These are phyloP conservation scores for Rhodotorula graminis DNA, from an alignment of 768 basidiomycete genomes.

Conservation along the genomic window DNA sequence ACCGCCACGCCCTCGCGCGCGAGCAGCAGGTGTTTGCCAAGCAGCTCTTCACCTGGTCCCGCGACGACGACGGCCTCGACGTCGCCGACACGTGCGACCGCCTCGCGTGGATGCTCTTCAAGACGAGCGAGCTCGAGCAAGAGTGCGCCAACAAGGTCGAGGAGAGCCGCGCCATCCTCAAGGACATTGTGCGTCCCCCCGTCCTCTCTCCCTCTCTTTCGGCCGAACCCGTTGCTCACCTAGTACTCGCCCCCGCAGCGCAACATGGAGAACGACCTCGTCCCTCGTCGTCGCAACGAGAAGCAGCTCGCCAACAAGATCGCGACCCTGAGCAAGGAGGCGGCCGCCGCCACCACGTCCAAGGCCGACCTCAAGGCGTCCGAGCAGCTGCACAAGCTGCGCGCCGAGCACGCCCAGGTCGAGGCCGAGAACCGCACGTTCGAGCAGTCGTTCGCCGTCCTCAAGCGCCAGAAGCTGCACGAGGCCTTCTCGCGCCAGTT, in stretches of 20 bases:
- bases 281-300: conserved; percentile 25
- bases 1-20: conserved; percentile 19
- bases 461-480: conserved; percentile 38
- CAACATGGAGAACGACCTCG: conserved; percentile 42
- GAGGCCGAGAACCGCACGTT: conserved; percentile 26
- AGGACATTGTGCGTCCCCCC: conserved; percentile 34
- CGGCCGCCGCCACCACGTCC: neutral
- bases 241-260: conserved; percentile 4
- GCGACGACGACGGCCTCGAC: conserved; percentile 22
- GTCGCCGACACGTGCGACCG: conserved; percentile 38
- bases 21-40: conserved; percentile 29
- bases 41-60: conserved; percentile 20
- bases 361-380: neutral
- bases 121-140: conserved; percentile 31
- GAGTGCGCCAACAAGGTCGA: conserved; percentile 29
- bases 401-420: conserved; percentile 19
- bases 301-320: conserved; percentile 15
- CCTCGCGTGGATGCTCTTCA: conserved; percentile 31
- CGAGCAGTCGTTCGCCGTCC: conserved; percentile 18
- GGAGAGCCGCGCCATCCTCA: conserved; percentile 26
- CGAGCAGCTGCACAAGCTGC: conserved; percentile 20
- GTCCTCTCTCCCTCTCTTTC: neutral
- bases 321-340: conserved; percentile 2
- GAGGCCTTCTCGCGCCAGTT: conserved; percentile 36
- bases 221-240: too few species aligned